Percentiles rank a stretch among this genome's conserved stretches.
These are phyloP conservation scores for Inga laurina DNA, from an alignment of 306 rosid species.

Conservation along the genomic window DNA sequence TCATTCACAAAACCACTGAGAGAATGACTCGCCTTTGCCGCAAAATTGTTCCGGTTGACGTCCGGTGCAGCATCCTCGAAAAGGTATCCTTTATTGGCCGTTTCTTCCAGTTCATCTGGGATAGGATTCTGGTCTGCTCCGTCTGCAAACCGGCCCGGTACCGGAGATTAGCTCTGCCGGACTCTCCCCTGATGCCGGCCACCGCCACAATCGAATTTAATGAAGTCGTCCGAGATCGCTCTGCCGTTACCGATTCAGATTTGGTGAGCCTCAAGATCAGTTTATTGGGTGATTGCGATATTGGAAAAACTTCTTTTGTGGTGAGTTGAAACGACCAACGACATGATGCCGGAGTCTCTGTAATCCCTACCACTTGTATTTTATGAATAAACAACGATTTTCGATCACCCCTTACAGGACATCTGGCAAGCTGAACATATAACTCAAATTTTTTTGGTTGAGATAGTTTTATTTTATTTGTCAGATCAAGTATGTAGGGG, in stretches of 20 bases:
- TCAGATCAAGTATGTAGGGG: slow-evolving; percentile 87
- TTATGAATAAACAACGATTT: background rate
- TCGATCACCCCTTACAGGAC: background rate
- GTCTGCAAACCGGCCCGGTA: slow-evolving; percentile 45
- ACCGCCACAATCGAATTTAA: slow-evolving; percentile 12
- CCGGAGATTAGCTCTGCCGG: slow-evolving; percentile 47
- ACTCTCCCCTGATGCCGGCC: background rate
- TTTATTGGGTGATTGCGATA: slow-evolving; percentile 89
- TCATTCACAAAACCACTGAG: slow-evolving; percentile 38
- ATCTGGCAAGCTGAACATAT: background rate
- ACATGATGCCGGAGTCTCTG: background rate
- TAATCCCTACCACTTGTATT: background rate
- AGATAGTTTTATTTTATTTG: background rate
- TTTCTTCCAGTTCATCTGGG: slow-evolving; percentile 76
- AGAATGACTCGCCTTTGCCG: slow-evolving; percentile 74
- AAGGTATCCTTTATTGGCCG: slow-evolving; percentile 62
- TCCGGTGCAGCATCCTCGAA: slow-evolving; percentile 57
- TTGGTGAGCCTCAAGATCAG: slow-evolving; percentile 84
- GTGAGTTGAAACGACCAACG: slow-evolving; percentile 30
- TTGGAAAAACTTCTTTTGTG: slow-evolving; percentile 92
- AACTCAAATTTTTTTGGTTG: no score
- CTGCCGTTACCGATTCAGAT: slow-evolving; percentile 56
- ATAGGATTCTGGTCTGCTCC: slow-evolving; percentile 71
- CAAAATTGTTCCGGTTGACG: slow-evolving; percentile 51
- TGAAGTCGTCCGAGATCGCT: background rate